Conservation (phyloP, 2,329 filamentous ascomycete species). For the Piedraia hortae region DNA sequence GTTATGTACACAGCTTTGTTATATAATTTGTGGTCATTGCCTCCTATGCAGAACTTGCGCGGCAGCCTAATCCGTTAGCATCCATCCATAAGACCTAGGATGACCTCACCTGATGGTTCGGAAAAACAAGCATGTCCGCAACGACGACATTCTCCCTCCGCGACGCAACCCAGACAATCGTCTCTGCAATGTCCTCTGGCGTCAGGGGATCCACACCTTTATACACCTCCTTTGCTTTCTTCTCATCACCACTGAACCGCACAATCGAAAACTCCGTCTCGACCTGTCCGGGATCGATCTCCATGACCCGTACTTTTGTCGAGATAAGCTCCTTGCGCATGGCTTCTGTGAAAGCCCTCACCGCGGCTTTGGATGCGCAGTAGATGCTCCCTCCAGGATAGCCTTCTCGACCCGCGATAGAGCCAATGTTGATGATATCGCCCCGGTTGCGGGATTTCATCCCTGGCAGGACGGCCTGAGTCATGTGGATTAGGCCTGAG, state of each 20-base stretch:
- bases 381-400: conserved; percentile 76
- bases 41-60: no score
- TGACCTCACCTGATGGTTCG: conserved; percentile 53
- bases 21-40: no score
- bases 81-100: conserved; percentile 1
- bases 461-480: conserved; percentile 62
- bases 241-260: conserved; percentile 65
- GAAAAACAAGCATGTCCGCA: conserved; percentile 66
- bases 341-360: conserved; percentile 59
- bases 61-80: conserved; percentile 1
- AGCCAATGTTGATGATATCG: conserved; percentile 89
- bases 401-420: conserved; percentile 67
- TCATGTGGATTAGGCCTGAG: conserved; percentile 85
- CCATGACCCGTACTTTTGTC: conserved; percentile 56
- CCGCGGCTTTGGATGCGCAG: conserved; percentile 76
- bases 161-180: conserved; percentile 62
- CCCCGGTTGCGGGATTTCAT: conserved; percentile 43
- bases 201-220: conserved; percentile 63
- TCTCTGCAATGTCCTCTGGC: conserved; percentile 71
- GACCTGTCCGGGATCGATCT: conserved; percentile 75
- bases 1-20: no score
- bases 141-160: conserved; percentile 74
- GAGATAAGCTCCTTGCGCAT: conserved; percentile 61
- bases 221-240: conserved; percentile 75
- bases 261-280: conserved; percentile 86